These are phyloP conservation scores for Pseudogymnoascus sp. DNA, from an alignment of 2,329 filamentous ascomycete species.

Conservation along the genomic window DNA sequence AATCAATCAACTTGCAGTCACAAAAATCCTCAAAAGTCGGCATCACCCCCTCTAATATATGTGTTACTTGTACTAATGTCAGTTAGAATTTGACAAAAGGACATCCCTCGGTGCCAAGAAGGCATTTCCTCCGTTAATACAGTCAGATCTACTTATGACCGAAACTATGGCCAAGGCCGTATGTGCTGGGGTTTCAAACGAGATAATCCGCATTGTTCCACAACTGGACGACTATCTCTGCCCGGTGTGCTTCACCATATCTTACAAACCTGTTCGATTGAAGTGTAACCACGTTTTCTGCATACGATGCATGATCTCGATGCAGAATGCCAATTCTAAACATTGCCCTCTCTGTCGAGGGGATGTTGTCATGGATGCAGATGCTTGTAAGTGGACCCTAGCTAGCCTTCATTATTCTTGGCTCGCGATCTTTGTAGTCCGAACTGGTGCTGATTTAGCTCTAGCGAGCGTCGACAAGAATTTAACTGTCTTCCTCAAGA, in stretches of 20 bases:
- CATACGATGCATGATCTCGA: slow-evolving; percentile 71
- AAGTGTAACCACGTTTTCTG: slow-evolving; percentile 72
- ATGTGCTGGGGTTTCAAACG: slow-evolving; percentile 63
- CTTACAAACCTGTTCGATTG: slow-evolving; percentile 74
- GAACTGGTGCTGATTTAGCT: neutral
- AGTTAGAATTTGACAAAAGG: slow-evolving; percentile 75
- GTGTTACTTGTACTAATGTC: neutral
- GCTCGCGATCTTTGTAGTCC: neutral
- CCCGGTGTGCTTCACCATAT: slow-evolving; percentile 69
- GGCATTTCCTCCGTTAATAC: slow-evolving; percentile 51
- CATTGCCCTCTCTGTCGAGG: slow-evolving; percentile 70
- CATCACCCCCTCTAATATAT: slow-evolving; percentile 8
- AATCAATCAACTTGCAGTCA: slow-evolving; percentile 68
- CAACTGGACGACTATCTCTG: slow-evolving; percentile 80
- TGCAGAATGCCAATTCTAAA: slow-evolving; percentile 61
- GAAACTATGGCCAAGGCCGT: slow-evolving; percentile 65
- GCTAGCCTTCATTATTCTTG: neutral
- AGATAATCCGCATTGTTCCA: slow-evolving; percentile 66
- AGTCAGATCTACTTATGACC: slow-evolving; percentile 52
- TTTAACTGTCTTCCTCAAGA: slow-evolving; percentile 60
- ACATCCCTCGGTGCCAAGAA: slow-evolving; percentile 63
- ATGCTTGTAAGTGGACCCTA: slow-evolving; percentile 42
- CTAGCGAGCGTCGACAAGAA: slow-evolving; percentile 61
- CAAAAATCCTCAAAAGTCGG: slow-evolving; percentile 78
- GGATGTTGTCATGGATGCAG: slow-evolving; percentile 61